A percentile compares a stretch with the other conserved stretches of the same genome.
phyloP scores from a whole-genome alignment of 768 basidiomycete genomes.

The Amanita polypyramis region DNA sequence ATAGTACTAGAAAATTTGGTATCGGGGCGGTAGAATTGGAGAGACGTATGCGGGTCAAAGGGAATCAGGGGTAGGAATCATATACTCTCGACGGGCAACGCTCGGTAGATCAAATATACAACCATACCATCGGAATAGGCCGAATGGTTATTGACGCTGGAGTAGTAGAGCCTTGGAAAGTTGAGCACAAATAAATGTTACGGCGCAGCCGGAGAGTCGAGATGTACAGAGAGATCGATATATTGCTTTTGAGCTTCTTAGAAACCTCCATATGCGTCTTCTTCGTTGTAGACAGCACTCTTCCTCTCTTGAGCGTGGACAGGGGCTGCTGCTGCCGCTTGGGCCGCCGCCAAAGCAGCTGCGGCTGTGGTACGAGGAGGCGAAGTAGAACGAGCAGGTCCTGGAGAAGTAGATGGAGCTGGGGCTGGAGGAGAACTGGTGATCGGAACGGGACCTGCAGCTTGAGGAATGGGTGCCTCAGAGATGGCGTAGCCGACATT shows the following conservation, averaged over 20 bases:
- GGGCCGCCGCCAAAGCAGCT: neutral
- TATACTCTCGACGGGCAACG: neutral
- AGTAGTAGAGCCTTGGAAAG: neutral
- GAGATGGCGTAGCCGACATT: conserved; percentile 3
- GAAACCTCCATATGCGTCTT: conserved; percentile 7
- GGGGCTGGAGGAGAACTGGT: neutral
- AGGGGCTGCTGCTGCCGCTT: neutral
- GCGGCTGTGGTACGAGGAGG: neutral
- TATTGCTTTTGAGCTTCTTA: neutral
- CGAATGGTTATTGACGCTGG: neutral
- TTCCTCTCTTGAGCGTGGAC: neutral
- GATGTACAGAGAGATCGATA: neutral
- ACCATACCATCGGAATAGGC: neutral
- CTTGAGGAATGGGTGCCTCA: neutral
- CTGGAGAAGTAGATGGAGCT: neutral
- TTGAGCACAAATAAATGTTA: neutral
- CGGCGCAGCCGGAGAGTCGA: neutral
- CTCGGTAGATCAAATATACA: neutral
- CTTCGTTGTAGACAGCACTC: conserved; percentile 1
- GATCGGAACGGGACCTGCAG: neutral
- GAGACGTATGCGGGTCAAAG: neutral
- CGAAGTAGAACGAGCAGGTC: neutral
- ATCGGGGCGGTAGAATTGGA: neutral
- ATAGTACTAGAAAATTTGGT: conserved; percentile 1
- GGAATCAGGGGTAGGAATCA: neutral